These are phyloP conservation scores for Saccharum officinarum DNA, from an alignment of 176 grass and related monocot species.

Conservation along the genomic window DNA sequence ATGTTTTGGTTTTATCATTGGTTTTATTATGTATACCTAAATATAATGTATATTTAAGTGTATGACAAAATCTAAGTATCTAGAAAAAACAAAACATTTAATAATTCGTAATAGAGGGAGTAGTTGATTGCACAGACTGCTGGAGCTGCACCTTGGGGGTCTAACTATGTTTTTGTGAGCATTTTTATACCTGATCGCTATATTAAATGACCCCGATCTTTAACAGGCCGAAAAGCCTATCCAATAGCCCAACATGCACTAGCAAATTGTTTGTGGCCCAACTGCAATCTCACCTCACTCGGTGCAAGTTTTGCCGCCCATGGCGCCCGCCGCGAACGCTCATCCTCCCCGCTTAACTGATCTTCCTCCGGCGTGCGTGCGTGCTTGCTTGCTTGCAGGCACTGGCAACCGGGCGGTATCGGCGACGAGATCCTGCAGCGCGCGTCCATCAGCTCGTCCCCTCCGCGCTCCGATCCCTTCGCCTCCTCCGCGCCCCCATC, in stretches of 20 bases:
- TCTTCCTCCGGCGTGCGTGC: conserved; percentile 11
- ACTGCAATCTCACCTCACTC: not conserved
- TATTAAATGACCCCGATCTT: not conserved
- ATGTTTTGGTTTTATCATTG: no score
- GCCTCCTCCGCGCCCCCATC: conserved; percentile 15
- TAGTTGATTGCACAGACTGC: no score
- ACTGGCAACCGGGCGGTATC: conserved; percentile 49
- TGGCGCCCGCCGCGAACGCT: not conserved
- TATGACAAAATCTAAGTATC: no score
- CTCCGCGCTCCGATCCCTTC: conserved; percentile 23
- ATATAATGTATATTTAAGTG: no score
- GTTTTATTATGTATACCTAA: no score
- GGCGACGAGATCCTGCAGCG: conserved; percentile 72
- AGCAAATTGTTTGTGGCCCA: not conserved
- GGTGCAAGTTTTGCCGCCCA: conserved; percentile 17
- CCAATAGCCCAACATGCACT: not conserved
- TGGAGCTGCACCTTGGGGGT: no score
- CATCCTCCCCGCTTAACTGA: not conserved
- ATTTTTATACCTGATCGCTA: not conserved
- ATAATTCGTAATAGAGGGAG: no score
- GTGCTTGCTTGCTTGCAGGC: conserved; percentile 42
- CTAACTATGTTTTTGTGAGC: no score
- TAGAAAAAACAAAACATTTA: no score
- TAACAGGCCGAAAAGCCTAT: not conserved
- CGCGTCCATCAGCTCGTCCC: conserved; percentile 46